Conservation (phyloP, 805 yeast species). For the Wickerhamomyces subpelliculosus region DNA sequence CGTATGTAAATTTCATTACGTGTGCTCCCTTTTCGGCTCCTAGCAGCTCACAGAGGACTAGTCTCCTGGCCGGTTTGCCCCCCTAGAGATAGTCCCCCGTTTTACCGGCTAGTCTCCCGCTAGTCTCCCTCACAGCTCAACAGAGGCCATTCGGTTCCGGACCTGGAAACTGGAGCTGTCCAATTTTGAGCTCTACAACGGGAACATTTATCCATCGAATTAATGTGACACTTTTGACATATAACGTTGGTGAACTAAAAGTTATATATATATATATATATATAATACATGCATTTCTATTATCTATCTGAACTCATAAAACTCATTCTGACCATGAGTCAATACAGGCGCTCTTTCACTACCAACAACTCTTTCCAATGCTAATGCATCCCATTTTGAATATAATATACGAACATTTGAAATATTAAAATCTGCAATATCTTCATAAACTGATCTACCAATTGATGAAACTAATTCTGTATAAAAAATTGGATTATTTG, state of each 20-base stretch:
- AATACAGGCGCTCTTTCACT: constrained; percentile 60
- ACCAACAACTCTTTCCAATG: constrained; percentile 83
- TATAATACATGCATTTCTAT: background rate
- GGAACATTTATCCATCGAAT: no score
- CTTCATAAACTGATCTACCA: constrained; percentile 47
- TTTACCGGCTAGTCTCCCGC: no score
- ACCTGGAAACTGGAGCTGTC: no score
- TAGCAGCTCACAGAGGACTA: background rate
- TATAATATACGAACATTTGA: constrained; percentile 55
- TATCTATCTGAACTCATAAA: constrained; percentile 54
- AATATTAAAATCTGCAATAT: constrained; percentile 47
- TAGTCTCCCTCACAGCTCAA: no score
- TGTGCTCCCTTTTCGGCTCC: background rate
- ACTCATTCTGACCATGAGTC: constrained; percentile 64
- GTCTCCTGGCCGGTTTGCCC: no score
- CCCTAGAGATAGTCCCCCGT: no score
- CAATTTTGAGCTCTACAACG: no score
- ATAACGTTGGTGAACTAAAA: background rate
- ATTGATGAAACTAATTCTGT: constrained; percentile 66
- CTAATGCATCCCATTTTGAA: constrained; percentile 73
- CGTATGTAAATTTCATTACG: background rate
- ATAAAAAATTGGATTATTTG: constrained; percentile 80
- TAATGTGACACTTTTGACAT: no score
- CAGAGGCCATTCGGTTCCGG: background rate
- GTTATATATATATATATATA: background rate